These are phyloP conservation scores for Rutidosis leptorrhynchoides DNA, from an alignment of 129 eudicot genomes.

Conservation along the genomic window DNA sequence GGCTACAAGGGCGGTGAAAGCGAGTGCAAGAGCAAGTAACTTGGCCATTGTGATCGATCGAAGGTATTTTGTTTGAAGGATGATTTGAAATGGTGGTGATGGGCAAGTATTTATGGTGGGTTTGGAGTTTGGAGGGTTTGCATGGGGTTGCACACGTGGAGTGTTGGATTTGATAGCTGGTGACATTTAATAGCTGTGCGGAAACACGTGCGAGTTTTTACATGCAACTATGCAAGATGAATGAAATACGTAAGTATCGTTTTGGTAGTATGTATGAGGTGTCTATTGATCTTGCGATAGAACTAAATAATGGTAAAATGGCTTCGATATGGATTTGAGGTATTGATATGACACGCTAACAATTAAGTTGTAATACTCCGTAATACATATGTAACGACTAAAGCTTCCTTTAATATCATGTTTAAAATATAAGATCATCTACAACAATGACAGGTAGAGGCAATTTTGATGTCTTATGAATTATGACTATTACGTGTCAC, in stretches of 20 bases:
- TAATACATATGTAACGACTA: too few species aligned
- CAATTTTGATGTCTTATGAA: too few species aligned
- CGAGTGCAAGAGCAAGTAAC: constrained; percentile 1
- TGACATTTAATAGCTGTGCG: too few species aligned
- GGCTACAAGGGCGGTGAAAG: constrained; percentile 26
- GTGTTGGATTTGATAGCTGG: not conserved
- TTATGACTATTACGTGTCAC: too few species aligned
- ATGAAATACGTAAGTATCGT: not conserved
- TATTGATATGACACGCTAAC: too few species aligned
- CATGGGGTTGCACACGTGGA: constrained; percentile 18
- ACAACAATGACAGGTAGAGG: too few species aligned
- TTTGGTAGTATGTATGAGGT: constrained; percentile 13
- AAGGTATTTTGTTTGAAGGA: not conserved
- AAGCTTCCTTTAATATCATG: too few species aligned
- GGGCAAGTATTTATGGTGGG: constrained; percentile 24
- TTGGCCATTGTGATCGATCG: constrained; percentile 20
- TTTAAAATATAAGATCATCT: too few species aligned
- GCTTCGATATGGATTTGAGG: too few species aligned
- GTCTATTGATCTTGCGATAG: not conserved
- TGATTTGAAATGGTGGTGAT: constrained; percentile 4
- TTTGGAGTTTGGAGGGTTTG: not conserved
- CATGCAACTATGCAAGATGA: not conserved
- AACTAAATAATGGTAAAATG: too few species aligned
- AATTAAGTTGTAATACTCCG: too few species aligned
- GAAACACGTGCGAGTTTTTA: too few species aligned